Evolutionary conservation across 2,329 filamentous ascomycete species (phyloP), one percentile per base, ranked within the genome.

Genomic region (Gaeumannomyces sp.): DNA sequence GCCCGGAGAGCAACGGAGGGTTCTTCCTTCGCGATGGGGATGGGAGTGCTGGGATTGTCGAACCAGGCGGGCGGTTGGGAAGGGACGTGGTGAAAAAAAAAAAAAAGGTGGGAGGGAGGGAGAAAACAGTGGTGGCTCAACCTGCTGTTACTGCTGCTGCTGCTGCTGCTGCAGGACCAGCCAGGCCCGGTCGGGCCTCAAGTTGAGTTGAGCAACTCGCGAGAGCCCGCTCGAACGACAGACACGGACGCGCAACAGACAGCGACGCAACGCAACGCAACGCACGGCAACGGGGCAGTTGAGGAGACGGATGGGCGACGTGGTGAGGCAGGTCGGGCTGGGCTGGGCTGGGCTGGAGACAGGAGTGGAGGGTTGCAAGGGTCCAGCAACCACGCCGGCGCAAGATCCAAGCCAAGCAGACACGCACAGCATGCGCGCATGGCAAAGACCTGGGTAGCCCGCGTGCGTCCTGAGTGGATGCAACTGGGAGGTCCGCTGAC

Each of bases 31-130:
- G n/a, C n/a, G 45, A 53, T 6, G 45, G 22, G 22, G 45, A 53
- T 25, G 19, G 16, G 45, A 53, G 45, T 22, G 45, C 45, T 53
- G 45, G 22, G 45, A 53, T 53, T 53, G 45, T 53, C 45, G 45
- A 53, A 53, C 45, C 35, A 62, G 38, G 60, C 53, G 60, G 60
- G 38, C 60, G 60, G 60, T 35, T 62, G 60, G 60, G 45, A 62
- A 22, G n/a, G 60, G 60, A 35, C 38, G n/a, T 11, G 19, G 22
- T 53, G 19, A 22, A 22, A 50, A 50, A 50, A 45, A 50, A 50
- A 50, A 50, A 50, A 50, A 53, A 53, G n/a, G n/a, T 25, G 45
- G 16, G 6, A 38, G 35, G 16, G 45, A 25, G 22, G 19, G 45
- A 53, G 45, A 19, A 45, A 19, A 22, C 45, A 53, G 45, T 53